Evolutionary conservation across 1,284 basidiomycete species (phyloP).

Genomic region (Entoloma clypeatum): DNA sequence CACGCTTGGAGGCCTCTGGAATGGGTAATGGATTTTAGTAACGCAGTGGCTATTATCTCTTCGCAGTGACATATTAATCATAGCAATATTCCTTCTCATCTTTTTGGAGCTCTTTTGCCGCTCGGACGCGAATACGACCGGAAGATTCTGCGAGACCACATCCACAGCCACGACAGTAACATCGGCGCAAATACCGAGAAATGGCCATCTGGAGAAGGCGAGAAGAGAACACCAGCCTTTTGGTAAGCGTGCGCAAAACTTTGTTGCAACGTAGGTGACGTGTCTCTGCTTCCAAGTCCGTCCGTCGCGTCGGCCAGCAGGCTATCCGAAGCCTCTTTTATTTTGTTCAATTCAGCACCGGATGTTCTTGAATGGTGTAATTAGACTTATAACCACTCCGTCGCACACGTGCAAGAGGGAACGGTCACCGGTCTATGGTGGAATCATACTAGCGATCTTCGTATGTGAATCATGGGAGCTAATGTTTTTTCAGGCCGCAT

Average conservation of each 20-base stretch:
- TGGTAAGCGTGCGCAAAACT: too few species aligned
- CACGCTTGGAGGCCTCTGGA: too few species aligned
- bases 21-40: too few species aligned
- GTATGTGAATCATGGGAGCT: too few species aligned
- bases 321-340: constrained; percentile 3
- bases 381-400: too few species aligned
- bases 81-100: constrained; percentile 1
- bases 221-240: too few species aligned
- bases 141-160: constrained; percentile 7
- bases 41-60: neutral
- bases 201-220: too few species aligned
- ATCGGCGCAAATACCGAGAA: too few species aligned
- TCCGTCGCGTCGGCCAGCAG: constrained; percentile 3
- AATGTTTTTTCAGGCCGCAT: neutral
- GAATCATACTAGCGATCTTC: constrained; percentile 5
- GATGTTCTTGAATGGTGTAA: constrained; percentile 6
- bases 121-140: constrained; percentile 8
- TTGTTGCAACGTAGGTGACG: too few species aligned
- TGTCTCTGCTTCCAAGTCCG: too few species aligned
- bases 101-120: constrained; percentile 5
- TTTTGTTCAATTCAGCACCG: constrained; percentile 7
- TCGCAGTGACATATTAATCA: neutral
- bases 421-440: constrained; percentile 4
- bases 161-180: too few species aligned
- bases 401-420: too few species aligned